These are phyloP conservation scores for Suillus spraguei DNA, from an alignment of 768 basidiomycete genomes.

Conservation along the genomic window DNA sequence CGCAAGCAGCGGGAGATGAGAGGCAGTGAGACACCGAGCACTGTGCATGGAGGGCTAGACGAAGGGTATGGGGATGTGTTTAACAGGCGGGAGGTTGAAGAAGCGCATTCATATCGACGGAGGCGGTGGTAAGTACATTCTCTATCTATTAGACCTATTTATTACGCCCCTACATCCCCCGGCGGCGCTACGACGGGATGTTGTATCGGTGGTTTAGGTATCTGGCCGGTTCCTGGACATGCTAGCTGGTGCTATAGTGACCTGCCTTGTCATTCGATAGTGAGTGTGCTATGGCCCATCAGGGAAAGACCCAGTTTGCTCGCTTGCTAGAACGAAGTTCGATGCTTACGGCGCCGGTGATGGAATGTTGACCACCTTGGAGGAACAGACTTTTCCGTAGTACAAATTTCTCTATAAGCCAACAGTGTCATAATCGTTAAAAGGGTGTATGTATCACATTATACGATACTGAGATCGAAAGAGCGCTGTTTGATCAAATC, in stretches of 20 bases:
- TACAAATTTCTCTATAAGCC: no score
- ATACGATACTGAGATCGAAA: no score
- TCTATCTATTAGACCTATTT: neutral
- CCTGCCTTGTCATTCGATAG: neutral
- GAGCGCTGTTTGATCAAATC: no score
- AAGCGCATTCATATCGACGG: slow-evolving; percentile 57
- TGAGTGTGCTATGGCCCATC: neutral
- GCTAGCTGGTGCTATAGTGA: neutral
- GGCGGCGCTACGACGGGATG: neutral
- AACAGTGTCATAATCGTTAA: no score
- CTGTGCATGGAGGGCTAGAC: slow-evolving; percentile 50
- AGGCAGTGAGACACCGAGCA: slow-evolving; percentile 73
- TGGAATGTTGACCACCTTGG: neutral
- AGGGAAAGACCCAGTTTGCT: neutral
- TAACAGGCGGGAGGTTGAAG: slow-evolving; percentile 71
- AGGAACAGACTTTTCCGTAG: no score
- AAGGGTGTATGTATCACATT: no score
- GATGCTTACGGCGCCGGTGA: neutral
- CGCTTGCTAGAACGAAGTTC: neutral
- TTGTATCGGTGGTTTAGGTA: neutral
- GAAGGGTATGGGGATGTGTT: slow-evolving; percentile 70
- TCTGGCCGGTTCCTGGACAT: neutral
- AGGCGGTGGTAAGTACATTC: slow-evolving; percentile 30
- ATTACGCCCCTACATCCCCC: neutral
- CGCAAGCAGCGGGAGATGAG: slow-evolving; percentile 65